Base-by-base conservation (phyloP, 306 rosid species). In the Quillaja saponaria region DNA sequence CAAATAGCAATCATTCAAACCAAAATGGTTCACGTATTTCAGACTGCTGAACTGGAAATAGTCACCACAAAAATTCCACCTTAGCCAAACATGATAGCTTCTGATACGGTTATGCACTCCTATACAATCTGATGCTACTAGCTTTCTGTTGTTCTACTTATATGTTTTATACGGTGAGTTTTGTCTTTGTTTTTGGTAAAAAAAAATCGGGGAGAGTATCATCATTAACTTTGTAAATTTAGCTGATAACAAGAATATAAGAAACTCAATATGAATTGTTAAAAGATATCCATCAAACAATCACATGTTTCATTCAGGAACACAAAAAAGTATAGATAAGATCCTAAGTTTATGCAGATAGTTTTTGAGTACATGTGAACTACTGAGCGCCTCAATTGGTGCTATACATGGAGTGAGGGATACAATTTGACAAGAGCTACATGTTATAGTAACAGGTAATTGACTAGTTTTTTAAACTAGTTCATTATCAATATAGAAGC, bases 371-470 rank as follows among this genome's bases (percentile, higher is more conserved):
- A 25, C 25, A 61, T 12, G 17, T 21, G 54, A 49, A 39, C 55
- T 62, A n/a, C 5, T 14, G 3, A 11, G 63, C 40, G 66, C 37
- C 40, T 55, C 56, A 34, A 6, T 39, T 38, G 28, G 28, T 17
- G 1, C 17, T 33, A 48, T 34, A 46, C 4, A 4, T 39, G 59
- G 17, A 39, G 69, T 42, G 20, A 39, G 64, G 62, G 52, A 61
- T 62, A 65, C 13, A 61, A 39, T 61, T 38, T 61, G 73, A 66
- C 34, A 67, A 61, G 74, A 61, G 67, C 57, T 73, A 57, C 63
- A 73, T 34, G 56, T 41, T 17, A 41, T 65, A 65, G 77, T 49
- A 56, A 58, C n/a, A 58, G 61, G 70, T 55, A 47, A 66, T 38
- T 74, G 74, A 56, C 71, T 55, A 55, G 68, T 74, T 49, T 75